Percentiles rank a stretch among this genome's conserved stretches.
Conservation (phyloP, 139 green algal species). For the Chlorella sorokiniana region DNA sequence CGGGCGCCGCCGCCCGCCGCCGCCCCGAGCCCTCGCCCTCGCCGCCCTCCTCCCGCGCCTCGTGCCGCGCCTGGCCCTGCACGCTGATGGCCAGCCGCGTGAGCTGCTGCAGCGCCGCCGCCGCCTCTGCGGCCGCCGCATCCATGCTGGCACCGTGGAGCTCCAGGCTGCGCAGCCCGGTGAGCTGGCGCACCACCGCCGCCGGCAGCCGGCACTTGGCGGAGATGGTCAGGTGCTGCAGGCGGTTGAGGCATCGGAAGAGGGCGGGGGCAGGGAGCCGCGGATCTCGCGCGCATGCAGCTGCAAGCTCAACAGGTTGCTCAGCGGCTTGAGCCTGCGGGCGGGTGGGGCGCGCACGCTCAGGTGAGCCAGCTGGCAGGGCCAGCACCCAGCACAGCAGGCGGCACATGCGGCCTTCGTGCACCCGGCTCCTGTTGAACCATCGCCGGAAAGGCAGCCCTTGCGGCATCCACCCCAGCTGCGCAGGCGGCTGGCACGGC, state of each 20-base stretch:
- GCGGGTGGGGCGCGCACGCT: not conserved
- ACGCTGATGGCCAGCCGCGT: constrained; percentile 26
- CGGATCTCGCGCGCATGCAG: constrained; percentile 29
- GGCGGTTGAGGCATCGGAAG: constrained; percentile 22
- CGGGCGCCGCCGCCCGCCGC: not conserved
- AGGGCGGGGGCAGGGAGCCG: constrained; percentile 22
- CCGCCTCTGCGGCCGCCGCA: not conserved
- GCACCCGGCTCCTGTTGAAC: too few species aligned
- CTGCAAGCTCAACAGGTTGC: constrained; percentile 35
- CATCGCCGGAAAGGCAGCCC: too few species aligned
- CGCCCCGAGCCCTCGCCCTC: not conserved
- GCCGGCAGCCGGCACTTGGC: constrained; percentile 29
- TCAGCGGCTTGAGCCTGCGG: constrained; percentile 33
- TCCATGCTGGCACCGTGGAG: constrained; percentile 24
- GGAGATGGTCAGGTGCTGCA: constrained; percentile 31
- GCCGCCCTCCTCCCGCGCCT: not conserved
- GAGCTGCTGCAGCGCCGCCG: constrained; percentile 10
- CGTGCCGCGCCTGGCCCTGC: not conserved
- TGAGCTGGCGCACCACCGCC: constrained; percentile 23
- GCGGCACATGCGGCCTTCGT: too few species aligned
- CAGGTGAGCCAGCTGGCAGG: not conserved
- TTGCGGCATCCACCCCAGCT: too few species aligned
- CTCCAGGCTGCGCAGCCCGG: constrained; percentile 28
- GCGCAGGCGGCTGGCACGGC: not conserved
- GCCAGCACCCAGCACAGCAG: too few species aligned